Conservation (phyloP, 2,329 filamentous ascomycete species). For the Verticillium zaregamsianum region DNA sequence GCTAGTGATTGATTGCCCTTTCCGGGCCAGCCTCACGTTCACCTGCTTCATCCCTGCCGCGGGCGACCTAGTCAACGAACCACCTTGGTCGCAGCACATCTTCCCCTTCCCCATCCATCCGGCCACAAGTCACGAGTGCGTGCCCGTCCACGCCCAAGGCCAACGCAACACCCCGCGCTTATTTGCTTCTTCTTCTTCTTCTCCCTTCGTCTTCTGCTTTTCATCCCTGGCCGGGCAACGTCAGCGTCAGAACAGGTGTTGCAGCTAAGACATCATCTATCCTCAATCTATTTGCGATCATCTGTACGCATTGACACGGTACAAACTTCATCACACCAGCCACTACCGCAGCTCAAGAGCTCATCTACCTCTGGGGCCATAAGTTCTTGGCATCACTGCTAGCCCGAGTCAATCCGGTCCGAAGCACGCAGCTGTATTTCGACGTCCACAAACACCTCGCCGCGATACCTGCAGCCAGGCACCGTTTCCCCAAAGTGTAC, state of each 20-base stretch:
- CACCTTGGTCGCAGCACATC: not conserved
- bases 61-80: not conserved
- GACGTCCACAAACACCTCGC: not conserved
- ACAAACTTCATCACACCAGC: not conserved
- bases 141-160: not conserved
- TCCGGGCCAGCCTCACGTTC: not conserved
- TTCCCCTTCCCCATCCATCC: not conserved
- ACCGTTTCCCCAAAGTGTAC: not conserved
- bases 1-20: not conserved
- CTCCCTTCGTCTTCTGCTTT: not conserved
- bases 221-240: not conserved
- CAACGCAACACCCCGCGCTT: not conserved
- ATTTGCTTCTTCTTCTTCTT: not conserved
- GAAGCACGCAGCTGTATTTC: not conserved
- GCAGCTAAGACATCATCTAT: not conserved
- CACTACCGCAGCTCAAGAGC: not conserved
- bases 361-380: not conserved
- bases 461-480: not conserved
- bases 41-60: not conserved
- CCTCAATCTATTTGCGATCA: not conserved
- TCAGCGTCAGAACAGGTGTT: not conserved
- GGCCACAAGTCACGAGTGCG: not conserved
- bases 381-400: not conserved
- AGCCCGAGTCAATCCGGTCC: not conserved
- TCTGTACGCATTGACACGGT: not conserved